Evolutionary conservation across 169 alveolate genomes (phyloP).

Genomic region (Eimeria brunetti): DNA sequence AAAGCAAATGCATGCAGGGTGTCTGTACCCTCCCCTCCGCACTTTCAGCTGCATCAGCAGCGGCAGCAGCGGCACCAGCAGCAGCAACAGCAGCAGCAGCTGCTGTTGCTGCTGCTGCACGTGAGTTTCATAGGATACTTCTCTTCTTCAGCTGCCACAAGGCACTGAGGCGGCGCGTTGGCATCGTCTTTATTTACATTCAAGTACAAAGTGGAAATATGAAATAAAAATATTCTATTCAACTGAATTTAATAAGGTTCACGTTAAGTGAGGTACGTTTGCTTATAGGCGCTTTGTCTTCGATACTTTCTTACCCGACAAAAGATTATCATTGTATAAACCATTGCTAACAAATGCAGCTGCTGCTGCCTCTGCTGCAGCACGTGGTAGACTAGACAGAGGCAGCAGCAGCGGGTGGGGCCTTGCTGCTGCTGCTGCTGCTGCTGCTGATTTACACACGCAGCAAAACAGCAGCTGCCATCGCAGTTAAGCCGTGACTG

Average conservation of each 20-base stretch:
- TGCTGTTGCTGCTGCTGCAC: no score
- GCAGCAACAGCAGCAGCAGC: neutral
- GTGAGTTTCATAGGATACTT: neutral
- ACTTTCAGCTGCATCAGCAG: slow-evolving; percentile 15
- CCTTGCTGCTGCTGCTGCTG: neutral
- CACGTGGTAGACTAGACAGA: no score
- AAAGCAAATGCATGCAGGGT: neutral
- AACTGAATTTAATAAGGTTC: neutral
- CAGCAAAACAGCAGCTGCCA: neutral
- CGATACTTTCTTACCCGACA: no score
- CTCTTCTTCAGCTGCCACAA: slow-evolving; percentile 9
- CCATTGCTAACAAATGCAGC: no score
- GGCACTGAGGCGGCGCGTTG: slow-evolving; percentile 3
- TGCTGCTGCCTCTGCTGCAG: no score
- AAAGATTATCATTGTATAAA: no score
- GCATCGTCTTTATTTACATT: neutral
- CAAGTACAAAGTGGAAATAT: no score
- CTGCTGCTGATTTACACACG: neutral
- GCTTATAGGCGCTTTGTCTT: neutral
- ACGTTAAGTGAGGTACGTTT: neutral
- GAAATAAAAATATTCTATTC: no score
- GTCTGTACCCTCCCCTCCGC: neutral
- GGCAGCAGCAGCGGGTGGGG: neutral
- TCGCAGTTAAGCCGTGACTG: no score
- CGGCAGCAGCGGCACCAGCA: neutral